Conservation (phyloP, 228 moss, liverwort and hornwort species). For the Sphagnum magellanicum region DNA sequence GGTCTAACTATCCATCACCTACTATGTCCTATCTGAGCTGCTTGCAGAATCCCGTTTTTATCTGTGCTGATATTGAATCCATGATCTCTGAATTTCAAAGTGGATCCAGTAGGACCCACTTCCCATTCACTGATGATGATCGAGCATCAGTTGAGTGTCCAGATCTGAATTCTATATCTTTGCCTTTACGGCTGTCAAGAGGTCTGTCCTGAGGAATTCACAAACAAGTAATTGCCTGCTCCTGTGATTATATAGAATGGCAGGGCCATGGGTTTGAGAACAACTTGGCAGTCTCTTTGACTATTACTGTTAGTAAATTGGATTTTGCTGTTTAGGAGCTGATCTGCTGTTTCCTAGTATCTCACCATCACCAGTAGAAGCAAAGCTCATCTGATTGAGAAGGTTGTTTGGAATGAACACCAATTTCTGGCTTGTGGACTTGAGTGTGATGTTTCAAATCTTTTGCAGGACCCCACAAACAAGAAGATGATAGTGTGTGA, state of each 20-base stretch:
- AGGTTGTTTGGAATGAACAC: too few relatives aligned
- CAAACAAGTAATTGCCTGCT: too few relatives aligned
- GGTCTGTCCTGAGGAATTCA: too few relatives aligned
- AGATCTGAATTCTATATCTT: too few relatives aligned
- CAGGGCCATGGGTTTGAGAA: too few relatives aligned
- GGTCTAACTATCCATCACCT: background rate
- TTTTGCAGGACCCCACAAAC: conserved; percentile 66
- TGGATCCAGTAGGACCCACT: background rate
- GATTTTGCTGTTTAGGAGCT: background rate
- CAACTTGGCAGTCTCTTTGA: too few relatives aligned
- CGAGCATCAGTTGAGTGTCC: background rate
- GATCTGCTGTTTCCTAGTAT: background rate
- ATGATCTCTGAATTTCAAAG: background rate
- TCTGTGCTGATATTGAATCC: background rate
- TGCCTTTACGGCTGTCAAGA: too few relatives aligned
- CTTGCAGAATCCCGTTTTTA: background rate
- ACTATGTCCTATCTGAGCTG: background rate
- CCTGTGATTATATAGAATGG: too few relatives aligned
- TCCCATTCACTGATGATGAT: background rate
- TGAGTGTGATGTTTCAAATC: background rate
- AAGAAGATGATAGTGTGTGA: conserved; percentile 83
- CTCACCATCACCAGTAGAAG: too few relatives aligned
- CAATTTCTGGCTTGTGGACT: too few relatives aligned
- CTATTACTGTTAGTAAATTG: background rate
- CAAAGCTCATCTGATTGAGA: too few relatives aligned